These are phyloP conservation scores for Eucalyptus guilfoylei DNA, from an alignment of 345 rosid genomes.

Conservation along the genomic window DNA sequence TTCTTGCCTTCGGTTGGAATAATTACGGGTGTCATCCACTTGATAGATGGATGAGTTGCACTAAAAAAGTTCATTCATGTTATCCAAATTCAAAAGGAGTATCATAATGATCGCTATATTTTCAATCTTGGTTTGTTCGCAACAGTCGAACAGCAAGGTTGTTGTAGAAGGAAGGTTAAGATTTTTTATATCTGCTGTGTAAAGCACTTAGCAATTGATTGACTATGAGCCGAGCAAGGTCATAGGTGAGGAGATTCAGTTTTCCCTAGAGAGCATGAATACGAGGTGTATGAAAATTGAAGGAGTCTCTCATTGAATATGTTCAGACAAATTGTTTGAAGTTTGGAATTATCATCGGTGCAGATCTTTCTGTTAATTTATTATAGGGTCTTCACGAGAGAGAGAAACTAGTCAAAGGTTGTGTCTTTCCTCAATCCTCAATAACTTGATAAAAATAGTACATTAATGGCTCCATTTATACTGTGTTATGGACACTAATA, in stretches of 20 bases:
- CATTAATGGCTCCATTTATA: background rate
- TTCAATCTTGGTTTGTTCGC: background rate
- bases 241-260: background rate
- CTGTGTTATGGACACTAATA: background rate
- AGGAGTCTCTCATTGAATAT: background rate
- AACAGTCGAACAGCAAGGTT: background rate
- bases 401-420: background rate
- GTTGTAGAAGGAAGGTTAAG: background rate
- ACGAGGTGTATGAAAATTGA: background rate
- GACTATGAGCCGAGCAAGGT: background rate
- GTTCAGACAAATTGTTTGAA: background rate
- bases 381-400: background rate
- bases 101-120: background rate
- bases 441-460: background rate
- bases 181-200: background rate
- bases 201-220: background rate
- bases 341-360: background rate
- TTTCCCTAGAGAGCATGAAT: background rate
- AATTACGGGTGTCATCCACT: background rate
- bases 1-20: background rate
- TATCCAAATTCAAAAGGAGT: background rate
- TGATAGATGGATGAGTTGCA: background rate
- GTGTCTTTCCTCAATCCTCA: background rate
- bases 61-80: background rate
- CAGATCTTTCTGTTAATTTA: background rate